A percentile compares a stretch with the other conserved stretches of the same genome.
These are phyloP conservation scores for Mortierella sp. DNA, from an alignment of 371 early-diverging fungal species.

Conservation along the genomic window DNA sequence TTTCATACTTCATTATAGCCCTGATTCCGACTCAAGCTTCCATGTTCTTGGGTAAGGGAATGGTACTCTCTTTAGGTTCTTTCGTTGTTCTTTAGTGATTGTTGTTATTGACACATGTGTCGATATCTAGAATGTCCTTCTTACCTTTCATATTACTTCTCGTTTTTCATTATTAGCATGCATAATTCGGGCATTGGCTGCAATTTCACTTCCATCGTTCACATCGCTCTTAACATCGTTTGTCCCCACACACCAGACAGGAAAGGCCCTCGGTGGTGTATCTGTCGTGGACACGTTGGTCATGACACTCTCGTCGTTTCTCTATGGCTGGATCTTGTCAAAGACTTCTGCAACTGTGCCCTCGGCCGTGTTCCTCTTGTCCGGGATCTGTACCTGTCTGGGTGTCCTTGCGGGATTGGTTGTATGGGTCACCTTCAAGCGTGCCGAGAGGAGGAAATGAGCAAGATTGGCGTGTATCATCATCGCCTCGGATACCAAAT, in stretches of 20 bases:
- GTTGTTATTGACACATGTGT: neutral
- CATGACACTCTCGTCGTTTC: constrained; percentile 27
- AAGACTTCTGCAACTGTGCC: constrained; percentile 35
- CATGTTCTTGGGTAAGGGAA: constrained; percentile 30
- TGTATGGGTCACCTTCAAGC: constrained; percentile 23
- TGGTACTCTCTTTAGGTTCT: neutral
- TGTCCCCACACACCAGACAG: constrained; percentile 36
- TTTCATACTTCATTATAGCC: constrained; percentile 17
- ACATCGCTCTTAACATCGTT: constrained; percentile 32
- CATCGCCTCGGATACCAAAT: neutral
- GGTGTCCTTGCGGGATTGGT: neutral
- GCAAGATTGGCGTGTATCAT: neutral
- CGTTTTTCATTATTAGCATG: constrained; percentile 13
- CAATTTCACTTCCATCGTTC: constrained; percentile 21
- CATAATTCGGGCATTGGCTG: constrained; percentile 25
- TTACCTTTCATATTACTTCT: neutral
- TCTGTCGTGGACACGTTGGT: constrained; percentile 28
- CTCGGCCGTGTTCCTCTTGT: constrained; percentile 32
- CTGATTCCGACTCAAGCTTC: constrained; percentile 12
- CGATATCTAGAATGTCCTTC: no score
- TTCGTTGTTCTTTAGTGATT: neutral
- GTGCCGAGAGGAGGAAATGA: constrained; percentile 7
- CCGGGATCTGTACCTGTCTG: constrained; percentile 1
- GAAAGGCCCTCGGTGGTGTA: constrained; percentile 42
- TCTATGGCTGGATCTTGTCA: constrained; percentile 40